Conservation (phyloP, 169 alveolate genomes). For the Cryptosporidium meleagridis region DNA sequence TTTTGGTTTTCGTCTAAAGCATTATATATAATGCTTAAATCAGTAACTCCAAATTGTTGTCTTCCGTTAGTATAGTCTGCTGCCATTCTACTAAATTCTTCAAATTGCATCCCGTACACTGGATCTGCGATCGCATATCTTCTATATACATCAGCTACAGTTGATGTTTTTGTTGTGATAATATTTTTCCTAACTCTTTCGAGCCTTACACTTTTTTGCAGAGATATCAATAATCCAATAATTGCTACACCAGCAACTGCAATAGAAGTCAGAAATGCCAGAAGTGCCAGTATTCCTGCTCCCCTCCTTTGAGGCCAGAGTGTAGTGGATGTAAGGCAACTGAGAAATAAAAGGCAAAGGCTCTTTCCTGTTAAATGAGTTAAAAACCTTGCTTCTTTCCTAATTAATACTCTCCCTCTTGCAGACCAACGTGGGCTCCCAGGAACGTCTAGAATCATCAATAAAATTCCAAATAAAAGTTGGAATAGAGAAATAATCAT, state of each 20-base stretch:
- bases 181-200: constrained; percentile 84
- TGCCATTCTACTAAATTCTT: constrained; percentile 90
- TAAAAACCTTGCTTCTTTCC: constrained; percentile 86
- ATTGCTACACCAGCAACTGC: constrained; percentile 85
- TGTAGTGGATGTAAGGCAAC: constrained; percentile 77
- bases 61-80: constrained; percentile 90
- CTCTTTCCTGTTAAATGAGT: constrained; percentile 89
- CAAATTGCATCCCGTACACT: constrained; percentile 91
- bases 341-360: constrained; percentile 85
- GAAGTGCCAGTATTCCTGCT: constrained; percentile 76
- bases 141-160: constrained; percentile 89
- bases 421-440: constrained; percentile 94
- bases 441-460: constrained; percentile 90
- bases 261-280: constrained; percentile 79
- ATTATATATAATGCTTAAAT: constrained; percentile 87
- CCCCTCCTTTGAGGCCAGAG: constrained; percentile 79
- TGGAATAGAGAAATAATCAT: constrained; percentile 81
- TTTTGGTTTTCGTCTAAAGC: constrained; percentile 91
- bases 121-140: constrained; percentile 90
- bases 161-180: constrained; percentile 82
- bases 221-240: constrained; percentile 87
- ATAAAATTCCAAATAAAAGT: constrained; percentile 84
- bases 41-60: constrained; percentile 88
- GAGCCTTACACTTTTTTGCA: constrained; percentile 87
- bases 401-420: constrained; percentile 84